Evolutionary conservation across 169 alveolate species (phyloP).

Genomic region (Eimeria brunetti): DNA sequence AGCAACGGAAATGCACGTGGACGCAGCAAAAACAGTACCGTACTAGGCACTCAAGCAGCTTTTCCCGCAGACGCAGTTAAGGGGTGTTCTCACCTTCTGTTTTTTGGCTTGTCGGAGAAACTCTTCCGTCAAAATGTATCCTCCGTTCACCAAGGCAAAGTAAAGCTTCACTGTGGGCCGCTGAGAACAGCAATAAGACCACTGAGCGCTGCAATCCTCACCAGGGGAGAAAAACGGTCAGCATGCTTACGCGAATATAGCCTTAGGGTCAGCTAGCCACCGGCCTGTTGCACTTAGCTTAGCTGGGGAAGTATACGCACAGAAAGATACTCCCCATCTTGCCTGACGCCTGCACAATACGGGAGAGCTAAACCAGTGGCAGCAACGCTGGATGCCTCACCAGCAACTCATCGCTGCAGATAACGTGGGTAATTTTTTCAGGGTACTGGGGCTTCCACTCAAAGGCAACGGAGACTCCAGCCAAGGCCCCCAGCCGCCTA

Average conservation of each 20-base stretch:
- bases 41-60: neutral
- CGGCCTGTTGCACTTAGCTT: neutral
- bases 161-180: conserved; percentile 65
- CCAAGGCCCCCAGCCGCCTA: conserved; percentile 43
- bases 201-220: neutral
- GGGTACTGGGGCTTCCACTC: conserved; percentile 61
- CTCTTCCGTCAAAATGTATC: conserved; percentile 47
- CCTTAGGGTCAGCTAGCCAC: neutral
- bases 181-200: neutral
- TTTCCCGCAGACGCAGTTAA: neutral
- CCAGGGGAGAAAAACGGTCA: neutral
- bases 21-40: neutral
- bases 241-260: neutral
- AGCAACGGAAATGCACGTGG: neutral
- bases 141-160: conserved; percentile 64
- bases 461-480: conserved; percentile 3
- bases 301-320: neutral
- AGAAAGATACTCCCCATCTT: neutral
- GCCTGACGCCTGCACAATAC: neutral
- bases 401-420: conserved; percentile 49
- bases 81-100: conserved; percentile 34
- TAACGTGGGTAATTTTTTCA: conserved; percentile 53
- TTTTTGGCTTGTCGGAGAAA: conserved; percentile 43
- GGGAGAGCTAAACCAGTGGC: neutral
- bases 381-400: conserved; percentile 32